A percentile compares a stretch with the other conserved stretches of the same genome.
Conservation (phyloP, 1,284 basidiomycete genomes). For the Austropuccinia psidii region DNA sequence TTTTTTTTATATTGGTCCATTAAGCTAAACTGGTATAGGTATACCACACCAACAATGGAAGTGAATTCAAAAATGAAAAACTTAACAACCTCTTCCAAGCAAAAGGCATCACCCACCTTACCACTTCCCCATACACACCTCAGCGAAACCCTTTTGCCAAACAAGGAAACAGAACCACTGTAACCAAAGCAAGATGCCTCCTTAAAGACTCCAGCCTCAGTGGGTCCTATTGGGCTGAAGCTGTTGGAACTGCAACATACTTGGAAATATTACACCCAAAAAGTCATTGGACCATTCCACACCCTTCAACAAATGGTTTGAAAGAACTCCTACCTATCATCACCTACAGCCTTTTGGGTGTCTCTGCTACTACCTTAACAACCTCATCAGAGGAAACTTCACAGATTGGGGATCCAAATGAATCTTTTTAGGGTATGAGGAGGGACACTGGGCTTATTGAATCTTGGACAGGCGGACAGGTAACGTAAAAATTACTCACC, state of each 20-base stretch:
- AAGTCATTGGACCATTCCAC: background rate
- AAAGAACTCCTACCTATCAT: background rate
- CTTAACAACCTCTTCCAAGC: too few relatives aligned
- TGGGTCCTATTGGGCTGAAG: conserved; percentile 45
- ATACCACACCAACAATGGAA: too few relatives aligned
- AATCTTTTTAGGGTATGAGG: background rate
- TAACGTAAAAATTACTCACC: background rate
- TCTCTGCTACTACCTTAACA: background rate
- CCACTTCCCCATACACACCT: too few relatives aligned
- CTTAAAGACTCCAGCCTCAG: conserved; percentile 43
- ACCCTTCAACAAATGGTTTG: background rate
- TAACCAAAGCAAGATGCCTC: conserved; percentile 43
- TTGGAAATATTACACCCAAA: background rate
- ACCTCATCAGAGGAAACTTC: background rate
- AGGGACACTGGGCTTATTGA: background rate
- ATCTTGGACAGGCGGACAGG: background rate
- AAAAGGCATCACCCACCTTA: too few relatives aligned
- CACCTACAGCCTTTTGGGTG: background rate
- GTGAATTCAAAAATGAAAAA: too few relatives aligned
- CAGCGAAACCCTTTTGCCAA: conserved; percentile 47
- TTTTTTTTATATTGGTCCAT: too few relatives aligned
- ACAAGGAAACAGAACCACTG: conserved; percentile 43
- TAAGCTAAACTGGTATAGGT: too few relatives aligned
- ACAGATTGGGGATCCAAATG: background rate
- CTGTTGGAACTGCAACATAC: too few relatives aligned